Base-by-base conservation (phyloP, 805 yeast species). In the Maudiozyma saulgeensis region DNA sequence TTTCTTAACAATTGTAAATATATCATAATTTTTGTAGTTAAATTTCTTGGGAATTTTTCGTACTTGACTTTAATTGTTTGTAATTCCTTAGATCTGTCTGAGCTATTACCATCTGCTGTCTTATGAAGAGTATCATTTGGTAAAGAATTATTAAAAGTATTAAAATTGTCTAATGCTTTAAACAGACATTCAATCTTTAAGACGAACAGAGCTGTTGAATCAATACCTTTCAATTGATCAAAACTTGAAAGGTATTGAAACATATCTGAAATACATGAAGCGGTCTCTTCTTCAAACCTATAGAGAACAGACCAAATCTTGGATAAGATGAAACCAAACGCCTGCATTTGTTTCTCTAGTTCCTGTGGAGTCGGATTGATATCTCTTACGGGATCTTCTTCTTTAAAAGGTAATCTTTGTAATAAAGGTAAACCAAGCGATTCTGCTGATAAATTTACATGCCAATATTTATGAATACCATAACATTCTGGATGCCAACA, bases 401-500 rank as follows among this genome's bases (percentile, higher is more conserved):
- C 54, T 19, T 63, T 60, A 43, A 48, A 62, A 8, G 55, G 58
- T 6, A 59, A 35, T 15, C 53, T 59, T 4, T 68, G 68, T 34
- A 67, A 58, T 1, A 60, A 47, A 4, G 68, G 64, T 21, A 73
- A 68, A 38, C 72, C 90, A 26, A 84, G 75, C 8, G 78, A 70
- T 46, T 77, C 82, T 0, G 84, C 75, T 1, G 84, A 76, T 21
- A 93, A 72, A 50, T 82, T 77, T 19, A 90, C 95, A 62, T 88
- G 89, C 99, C 99, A 93, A 61, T 88, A 90, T 66, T 90, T 90
- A 71, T 86, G 90, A 44, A 93, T 95, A 89, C 95, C 95, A 63
- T 89, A 93, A 71, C 99, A 93, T 64, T 95, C 98, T 1, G 97
- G 98, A 68, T 93, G 99, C 99, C 99, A 93, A 63, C 88, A 95